Evolutionary conservation across 2,329 filamentous ascomycete species (phyloP), one percentile per base, ranked within the genome.

Genomic region (Niveomyces coronatus): DNA sequence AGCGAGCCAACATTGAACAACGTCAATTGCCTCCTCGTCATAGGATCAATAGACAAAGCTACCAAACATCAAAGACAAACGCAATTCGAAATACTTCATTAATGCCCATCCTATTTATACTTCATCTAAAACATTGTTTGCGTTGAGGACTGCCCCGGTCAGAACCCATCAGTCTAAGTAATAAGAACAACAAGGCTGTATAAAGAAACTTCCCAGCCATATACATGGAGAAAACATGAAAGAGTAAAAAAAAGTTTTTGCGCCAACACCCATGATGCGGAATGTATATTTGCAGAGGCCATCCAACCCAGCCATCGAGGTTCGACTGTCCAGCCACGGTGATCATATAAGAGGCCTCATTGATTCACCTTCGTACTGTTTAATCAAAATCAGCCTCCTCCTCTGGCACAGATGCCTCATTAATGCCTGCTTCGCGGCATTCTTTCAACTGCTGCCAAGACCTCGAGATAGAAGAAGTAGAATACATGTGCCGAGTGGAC

Each of bases 251-350:
- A 18, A 22, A 30, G 23, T 19, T 39, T 33, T 39, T 39, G 37
- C 37, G 37, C 37, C 37, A 26, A 35, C 35, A 29, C 26, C 37
- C 37, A 24, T 39, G 26, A 39, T 39, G 37, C 37, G 34, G 37
- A 39, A 34, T 35, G 37, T 4, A 35, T 17, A 28, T 23, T 33
- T 30, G 24, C 24, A 23, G 27, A 24, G 19, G 30, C 37, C 37
- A 39, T 39, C 37, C 14, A 35, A 39, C 24, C 24, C 36, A 17
- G 9, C 20, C 28, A 30, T 22, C 14, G 4, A 34, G n/a, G 15
- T 18, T 39, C 31, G 31, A 31, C 37, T 39, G 26, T n/a, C 24
- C 8, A 39, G 37, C 37, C 24, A 39, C 26, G 24, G 24, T 13
- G 19, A 31, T 31, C 14, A 14, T 16, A n/a, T 5, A 20, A 29